phyloP scores from a whole-genome alignment of 163 green algal genomes.

The Smithsoniella earleae region DNA sequence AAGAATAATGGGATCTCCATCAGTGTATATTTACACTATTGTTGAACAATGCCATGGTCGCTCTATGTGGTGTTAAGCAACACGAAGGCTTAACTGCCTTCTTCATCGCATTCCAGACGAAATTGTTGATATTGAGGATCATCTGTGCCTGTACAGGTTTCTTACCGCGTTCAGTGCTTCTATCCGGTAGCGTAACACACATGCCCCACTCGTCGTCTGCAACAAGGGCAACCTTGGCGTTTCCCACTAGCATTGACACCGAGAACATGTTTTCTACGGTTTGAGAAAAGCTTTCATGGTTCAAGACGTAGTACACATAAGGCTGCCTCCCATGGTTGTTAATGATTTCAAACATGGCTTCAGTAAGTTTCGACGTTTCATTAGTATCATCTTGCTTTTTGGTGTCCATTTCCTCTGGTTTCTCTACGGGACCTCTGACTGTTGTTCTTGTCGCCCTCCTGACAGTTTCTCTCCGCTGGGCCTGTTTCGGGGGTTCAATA shows the following conservation, averaged over 20 bases:
- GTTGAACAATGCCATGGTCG: too few relatives aligned
- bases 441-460: too few relatives aligned
- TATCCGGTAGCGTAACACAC: not conserved
- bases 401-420: conserved; percentile 20
- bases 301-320: not conserved
- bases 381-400: conserved; percentile 26
- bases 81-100: not conserved
- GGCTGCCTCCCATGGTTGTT: not conserved
- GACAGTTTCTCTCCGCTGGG: not conserved
- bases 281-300: conserved; percentile 10
- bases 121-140: conserved; percentile 11
- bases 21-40: too few relatives aligned
- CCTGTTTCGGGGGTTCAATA: conserved; percentile 11
- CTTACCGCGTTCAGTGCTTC: not conserved
- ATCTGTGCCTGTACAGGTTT: conserved; percentile 20
- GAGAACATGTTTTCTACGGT: conserved; percentile 31
- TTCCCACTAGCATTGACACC: conserved; percentile 16
- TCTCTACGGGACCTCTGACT: not conserved
- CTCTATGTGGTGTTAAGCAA: not conserved
- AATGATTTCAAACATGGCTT: conserved; percentile 11
- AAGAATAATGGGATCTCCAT: too few relatives aligned
- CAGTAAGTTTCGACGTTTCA: conserved; percentile 22
- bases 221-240: conserved; percentile 15
- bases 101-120: not conserved
- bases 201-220: conserved; percentile 29